phyloP scores from a whole-genome alignment of 352 stramenopile species.

The Globisporangium takayamanum region DNA sequence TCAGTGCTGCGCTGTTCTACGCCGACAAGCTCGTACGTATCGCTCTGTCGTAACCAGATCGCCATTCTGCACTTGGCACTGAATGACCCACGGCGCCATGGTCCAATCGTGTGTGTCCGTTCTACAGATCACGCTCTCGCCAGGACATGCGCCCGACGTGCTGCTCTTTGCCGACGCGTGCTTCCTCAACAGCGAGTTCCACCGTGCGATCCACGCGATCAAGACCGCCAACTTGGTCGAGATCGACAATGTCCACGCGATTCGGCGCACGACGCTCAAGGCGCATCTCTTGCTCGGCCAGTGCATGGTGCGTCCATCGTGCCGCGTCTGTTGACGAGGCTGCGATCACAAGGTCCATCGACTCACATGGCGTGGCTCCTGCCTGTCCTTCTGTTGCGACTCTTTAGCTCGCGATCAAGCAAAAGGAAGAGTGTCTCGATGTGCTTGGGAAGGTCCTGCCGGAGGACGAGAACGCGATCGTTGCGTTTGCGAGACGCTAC shows the following conservation, averaged over 20 bases:
- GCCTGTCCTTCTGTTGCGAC: not conserved
- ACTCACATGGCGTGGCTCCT: not conserved
- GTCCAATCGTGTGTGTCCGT: not conserved
- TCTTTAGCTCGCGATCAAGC: constrained; percentile 60
- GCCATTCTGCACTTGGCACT: not conserved
- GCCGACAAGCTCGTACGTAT: constrained; percentile 61
- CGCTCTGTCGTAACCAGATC: not conserved
- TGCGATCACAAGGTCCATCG: not conserved
- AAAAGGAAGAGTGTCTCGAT: constrained; percentile 81
- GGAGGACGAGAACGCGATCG: constrained; percentile 47
- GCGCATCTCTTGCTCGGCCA: constrained; percentile 57
- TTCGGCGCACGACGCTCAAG: constrained; percentile 26
- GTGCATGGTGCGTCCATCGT: constrained; percentile 45
- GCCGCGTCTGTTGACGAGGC: constrained; percentile 1
- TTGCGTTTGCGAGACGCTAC: constrained; percentile 42
- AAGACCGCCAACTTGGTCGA: constrained; percentile 41
- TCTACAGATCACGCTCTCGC: constrained; percentile 46
- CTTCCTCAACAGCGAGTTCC: constrained; percentile 58
- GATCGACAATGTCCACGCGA: constrained; percentile 17
- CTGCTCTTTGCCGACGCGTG: constrained; percentile 77
- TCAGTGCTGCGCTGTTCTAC: constrained; percentile 61
- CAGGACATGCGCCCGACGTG: constrained; percentile 34
- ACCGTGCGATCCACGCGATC: constrained; percentile 72
- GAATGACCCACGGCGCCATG: not conserved
- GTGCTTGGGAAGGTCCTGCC: constrained; percentile 53